Base-by-base conservation (phyloP, 441 rosid species). In the Pelargonium cotyledonis region DNA sequence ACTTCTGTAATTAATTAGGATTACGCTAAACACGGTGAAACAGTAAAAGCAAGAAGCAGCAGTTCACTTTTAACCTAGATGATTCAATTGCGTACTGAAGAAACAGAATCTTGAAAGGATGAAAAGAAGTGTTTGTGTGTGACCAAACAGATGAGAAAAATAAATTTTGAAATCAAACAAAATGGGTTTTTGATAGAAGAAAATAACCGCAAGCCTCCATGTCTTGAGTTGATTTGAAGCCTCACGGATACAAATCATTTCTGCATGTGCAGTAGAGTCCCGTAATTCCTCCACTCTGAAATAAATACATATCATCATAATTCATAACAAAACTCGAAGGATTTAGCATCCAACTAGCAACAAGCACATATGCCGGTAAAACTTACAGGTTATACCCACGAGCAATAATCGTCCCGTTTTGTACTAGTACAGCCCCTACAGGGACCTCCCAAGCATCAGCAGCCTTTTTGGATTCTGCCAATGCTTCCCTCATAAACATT, bases 391-490 rank as follows among this genome's bases (percentile, higher is more conserved):
- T 95, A 81, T 74, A 81, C 57, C 99, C 99, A 53, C 99, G 97
- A 64, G 99, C 93, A 64, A 95, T 83, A 41, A 95, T 88, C 81
- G 88, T 89, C 72, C 98, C 98, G 16, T 84, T 80, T 68, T 90
- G 97, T 67, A 95, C 99, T 70, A 95, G 81, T 58, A 95, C 96
- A 55, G 98, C 98, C 62, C 99, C 97, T 18, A 92, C 96, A 67
- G 98, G 99, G 60, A 95, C 99, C 79, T 95, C 99, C 99, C 99
- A 95, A 18, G 82, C 75, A 82, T 95, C 96, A 73, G 90, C 95
- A 67, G 99, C 99, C 79, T 90, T 92, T 73, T 88, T 85, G 74
- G 98, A 97, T 86, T 95, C 99, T 70, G 84, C 65, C 51, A 95
- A 71, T 1, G 98, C 99, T 83, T 95, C 99, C 78, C 85, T 88